Conservation (phyloP, 257 asterid genomes). For the Lavandula angustifolia region DNA sequence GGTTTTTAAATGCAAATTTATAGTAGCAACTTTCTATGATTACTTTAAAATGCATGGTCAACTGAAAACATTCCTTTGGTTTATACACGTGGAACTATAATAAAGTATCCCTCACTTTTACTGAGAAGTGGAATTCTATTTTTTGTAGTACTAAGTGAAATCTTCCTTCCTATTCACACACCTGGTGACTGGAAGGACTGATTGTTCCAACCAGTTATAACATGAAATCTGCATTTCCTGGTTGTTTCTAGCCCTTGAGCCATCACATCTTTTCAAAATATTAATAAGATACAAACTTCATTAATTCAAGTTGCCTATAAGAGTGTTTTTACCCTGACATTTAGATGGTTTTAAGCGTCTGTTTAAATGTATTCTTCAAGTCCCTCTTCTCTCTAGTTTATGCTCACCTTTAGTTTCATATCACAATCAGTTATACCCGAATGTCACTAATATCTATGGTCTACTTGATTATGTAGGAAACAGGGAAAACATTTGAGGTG, state of each 20-base stretch:
- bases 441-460: slow-evolving; percentile 29
- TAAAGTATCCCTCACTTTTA: background rate
- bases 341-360: slow-evolving; percentile 21
- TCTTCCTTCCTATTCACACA: slow-evolving; percentile 20
- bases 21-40: slow-evolving; percentile 10
- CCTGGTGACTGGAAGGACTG: background rate
- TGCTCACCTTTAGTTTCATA: slow-evolving; percentile 24
- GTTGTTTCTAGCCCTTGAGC: background rate
- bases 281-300: background rate
- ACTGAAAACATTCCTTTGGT: slow-evolving; percentile 12
- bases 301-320: background rate
- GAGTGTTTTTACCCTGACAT: background rate
- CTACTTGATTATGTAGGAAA: slow-evolving; percentile 61
- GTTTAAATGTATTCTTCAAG: background rate
- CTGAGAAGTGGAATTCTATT: background rate
- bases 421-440: slow-evolving; percentile 19
- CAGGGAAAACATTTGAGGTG: slow-evolving; percentile 81
- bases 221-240: slow-evolving; percentile 1
- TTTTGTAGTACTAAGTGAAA: background rate
- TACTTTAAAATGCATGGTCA: background rate
- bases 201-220: slow-evolving; percentile 12
- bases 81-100: slow-evolving; percentile 14
- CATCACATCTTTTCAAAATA: background rate
- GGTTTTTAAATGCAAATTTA: background rate
- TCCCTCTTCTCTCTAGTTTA: slow-evolving; percentile 30